Percentiles rank a stretch among this genome's conserved stretches.
Conservation (phyloP, 208 protist species). For the Crithidia mellificae region DNA sequence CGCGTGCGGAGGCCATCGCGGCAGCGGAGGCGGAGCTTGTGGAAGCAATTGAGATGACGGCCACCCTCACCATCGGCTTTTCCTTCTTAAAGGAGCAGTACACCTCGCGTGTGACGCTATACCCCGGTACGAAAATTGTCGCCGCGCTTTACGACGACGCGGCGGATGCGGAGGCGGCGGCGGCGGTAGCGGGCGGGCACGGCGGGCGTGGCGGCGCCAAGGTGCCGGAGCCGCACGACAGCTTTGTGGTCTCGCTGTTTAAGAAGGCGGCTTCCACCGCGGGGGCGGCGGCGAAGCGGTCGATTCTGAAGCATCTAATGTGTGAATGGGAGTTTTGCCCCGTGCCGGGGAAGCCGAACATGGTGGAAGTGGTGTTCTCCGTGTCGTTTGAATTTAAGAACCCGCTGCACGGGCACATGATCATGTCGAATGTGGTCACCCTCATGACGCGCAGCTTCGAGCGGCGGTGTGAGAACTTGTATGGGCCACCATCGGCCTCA, state of each 20-base stretch:
- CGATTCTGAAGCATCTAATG: conserved; percentile 55
- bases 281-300: conserved; percentile 37
- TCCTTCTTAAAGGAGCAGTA: conserved; percentile 81
- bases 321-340: conserved; percentile 78
- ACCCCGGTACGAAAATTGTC: conserved; percentile 49
- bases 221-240: conserved; percentile 7
- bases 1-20: not conserved
- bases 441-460: conserved; percentile 86
- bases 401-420: conserved; percentile 68
- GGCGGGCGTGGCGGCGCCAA: not conserved
- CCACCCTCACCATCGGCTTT: conserved; percentile 75
- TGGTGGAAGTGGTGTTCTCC: conserved; percentile 72
- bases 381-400: conserved; percentile 83
- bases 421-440: conserved; percentile 76
- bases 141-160: conserved; percentile 52
- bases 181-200: too few relatives aligned
- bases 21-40: conserved; percentile 26
- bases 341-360: conserved; percentile 38
- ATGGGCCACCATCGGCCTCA: conserved; percentile 60
- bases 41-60: conserved; percentile 60
- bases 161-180: not conserved
- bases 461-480: conserved; percentile 66
- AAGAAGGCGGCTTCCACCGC: conserved; percentile 39
- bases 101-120: conserved; percentile 65
- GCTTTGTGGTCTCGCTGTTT: conserved; percentile 41